Base-by-base conservation (phyloP, 495 filamentous ascomycete species). In the Aspergillus saccharolyticus region DNA sequence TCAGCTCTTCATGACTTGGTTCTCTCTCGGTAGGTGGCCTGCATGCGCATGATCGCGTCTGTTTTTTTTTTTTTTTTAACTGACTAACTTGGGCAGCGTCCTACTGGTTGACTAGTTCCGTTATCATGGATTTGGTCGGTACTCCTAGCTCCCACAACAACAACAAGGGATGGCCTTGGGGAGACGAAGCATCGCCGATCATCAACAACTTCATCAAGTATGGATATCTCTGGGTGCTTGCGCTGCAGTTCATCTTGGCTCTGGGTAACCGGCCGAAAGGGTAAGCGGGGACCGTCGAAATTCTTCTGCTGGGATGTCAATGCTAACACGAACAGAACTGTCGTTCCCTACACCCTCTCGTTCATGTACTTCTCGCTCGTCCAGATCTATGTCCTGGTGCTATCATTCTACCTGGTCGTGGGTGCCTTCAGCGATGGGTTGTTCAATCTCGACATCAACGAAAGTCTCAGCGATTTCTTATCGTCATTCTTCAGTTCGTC, bases 81-180 rank as follows among this genome's bases (percentile, higher is more conserved):
- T n/a, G n/a, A 46, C 51, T 58, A 25, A 58, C 28, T 30, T 30
- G 44, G 2, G 4, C 61, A 85, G 86, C 87, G 42, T 84, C 88
- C 19, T 98, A 91, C 84, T 98, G 89, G 84, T 79, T 98, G 52
- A 98, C 94, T 19, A 97, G 92, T 22, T 85, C 84, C 28, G 88
- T 98, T 72, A 97, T 98, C 68, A 93, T 97, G 88, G 87, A 96
- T 73, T 85, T 98, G 55, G 93, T 97, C 66, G 92, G 93, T 68
- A 83, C 73, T 15, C 88, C 85, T 56, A 75, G 72, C 53, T 54
- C 62, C 0, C 68, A 79, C 46, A 73, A 83, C 60, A 58, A 75
- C 9, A 47, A 71, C 57, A 63, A 80, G 70, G 71, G 78, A 15
- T 77, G 76, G 66, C 94, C 94, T 0, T 97, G 96, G 61, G 93